Conservation (phyloP, 2,329 filamentous ascomycete species). For the Magnaporthiopsis poae region DNA sequence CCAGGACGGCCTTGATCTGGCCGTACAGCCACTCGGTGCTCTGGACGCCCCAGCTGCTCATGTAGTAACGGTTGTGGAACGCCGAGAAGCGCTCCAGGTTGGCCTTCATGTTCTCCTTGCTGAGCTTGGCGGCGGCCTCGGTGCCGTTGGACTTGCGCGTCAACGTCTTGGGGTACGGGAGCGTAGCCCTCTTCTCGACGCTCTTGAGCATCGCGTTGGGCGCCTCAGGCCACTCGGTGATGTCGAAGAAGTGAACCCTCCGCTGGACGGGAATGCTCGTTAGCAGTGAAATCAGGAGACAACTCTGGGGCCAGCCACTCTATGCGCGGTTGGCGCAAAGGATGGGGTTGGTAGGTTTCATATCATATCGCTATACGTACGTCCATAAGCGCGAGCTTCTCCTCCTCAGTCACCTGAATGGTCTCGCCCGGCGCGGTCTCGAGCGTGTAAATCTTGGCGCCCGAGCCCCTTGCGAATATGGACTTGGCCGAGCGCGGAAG, state of each 20-base stretch:
- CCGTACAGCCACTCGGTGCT: slow-evolving; percentile 79
- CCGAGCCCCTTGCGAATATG: slow-evolving; percentile 10
- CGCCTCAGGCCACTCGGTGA: slow-evolving; percentile 64
- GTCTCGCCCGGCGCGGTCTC: slow-evolving; percentile 75
- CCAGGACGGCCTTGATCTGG: slow-evolving; percentile 63
- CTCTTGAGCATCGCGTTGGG: slow-evolving; percentile 33
- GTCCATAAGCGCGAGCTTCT: slow-evolving; percentile 84
- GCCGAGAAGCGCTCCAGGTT: slow-evolving; percentile 69
- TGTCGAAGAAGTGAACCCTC: slow-evolving; percentile 83
- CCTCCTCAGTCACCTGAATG: slow-evolving; percentile 80
- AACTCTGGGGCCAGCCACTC: neutral
- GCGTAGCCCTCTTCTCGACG: slow-evolving; percentile 22
- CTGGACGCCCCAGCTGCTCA: slow-evolving; percentile 63
- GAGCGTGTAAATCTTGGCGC: slow-evolving; percentile 57
- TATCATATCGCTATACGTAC: slow-evolving; percentile 38
- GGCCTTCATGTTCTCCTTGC: slow-evolving; percentile 64
- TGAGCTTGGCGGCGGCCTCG: slow-evolving; percentile 58
- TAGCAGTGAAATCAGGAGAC: neutral
- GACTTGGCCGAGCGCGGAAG: slow-evolving; percentile 5
- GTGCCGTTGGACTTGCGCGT: slow-evolving; percentile 54
- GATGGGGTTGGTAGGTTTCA: neutral
- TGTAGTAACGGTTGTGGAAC: slow-evolving; percentile 77
- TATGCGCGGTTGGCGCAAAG: neutral
- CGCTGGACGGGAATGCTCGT: slow-evolving; percentile 43
- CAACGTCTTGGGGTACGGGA: slow-evolving; percentile 26